Base-by-base conservation (phyloP, 2,329 filamentous ascomycete species). In the Cladosporium oxysporum region DNA sequence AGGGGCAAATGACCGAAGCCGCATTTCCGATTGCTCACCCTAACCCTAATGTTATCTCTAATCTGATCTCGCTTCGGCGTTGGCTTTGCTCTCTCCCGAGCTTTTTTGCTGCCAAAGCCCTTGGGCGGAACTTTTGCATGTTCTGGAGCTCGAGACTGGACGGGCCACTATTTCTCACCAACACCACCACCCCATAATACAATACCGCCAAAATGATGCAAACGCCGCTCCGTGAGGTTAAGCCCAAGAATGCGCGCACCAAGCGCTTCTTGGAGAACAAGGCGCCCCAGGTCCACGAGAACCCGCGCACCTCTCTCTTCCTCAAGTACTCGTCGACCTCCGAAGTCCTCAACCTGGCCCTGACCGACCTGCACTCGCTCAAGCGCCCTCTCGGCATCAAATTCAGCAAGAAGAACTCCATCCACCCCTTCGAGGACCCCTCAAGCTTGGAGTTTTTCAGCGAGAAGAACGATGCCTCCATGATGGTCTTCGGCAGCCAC, bases 351-450 rank as follows among this genome's bases (percentile, higher is more conserved):
- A 89, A 96, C 80, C 90, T 94, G 72, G 91, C 92, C 66, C 84
- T 97, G 68, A 90, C 88, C 71, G 95, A 97, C 74, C 86, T 99
- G 65, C 87, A 92, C 79, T 87, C 91, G 58, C 84, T 99, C 75
- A 93, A 94, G 73, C 89, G 91, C 75, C 93, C 93, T 2, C 85
- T 94, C 68, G 89, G 90, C 70, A 90, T 96, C 79, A 93, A 93
- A 72, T 97, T 99, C 83, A 91, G 88, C 80, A 99, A 98, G 86
- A 98, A 98, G 84, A 99, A 99, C 80, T 85, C 88, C 72, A 90
- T 97, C 73, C 93, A 95, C 79, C 95, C 95, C 2, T 99, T 99
- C 79, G 94, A 97, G 79, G 93, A 96, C 77, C 83, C 91, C 69
- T 84, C 90, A 31, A 94, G 91, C 62, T 86, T 98, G 71, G 92